Base-by-base conservation (phyloP, 78 protist species). In the Dictyostelium capitatum region DNA sequence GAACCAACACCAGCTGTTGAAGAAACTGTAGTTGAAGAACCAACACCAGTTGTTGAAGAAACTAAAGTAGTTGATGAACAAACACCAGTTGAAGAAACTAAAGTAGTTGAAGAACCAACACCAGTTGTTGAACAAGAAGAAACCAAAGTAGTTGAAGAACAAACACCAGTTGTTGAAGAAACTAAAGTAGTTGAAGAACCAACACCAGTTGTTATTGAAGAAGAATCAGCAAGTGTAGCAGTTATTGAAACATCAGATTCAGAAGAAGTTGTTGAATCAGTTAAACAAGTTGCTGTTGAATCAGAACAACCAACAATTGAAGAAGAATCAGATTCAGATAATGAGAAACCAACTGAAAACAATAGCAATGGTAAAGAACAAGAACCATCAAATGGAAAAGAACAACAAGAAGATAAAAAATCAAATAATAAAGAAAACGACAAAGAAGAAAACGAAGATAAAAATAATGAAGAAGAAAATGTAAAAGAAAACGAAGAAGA, bases 221-320 rank as follows among this genome's bases (percentile, higher is more conserved):
- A 65, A 50, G 78, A 65, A 12, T 6, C 7, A 67, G 23, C 32
- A 14, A 57, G 7, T 65, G 89, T 65, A 12, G 78, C 23, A 32
- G 89, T 15, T 43, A 62, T 47, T 11, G 89, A 59, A 30, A 37
- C 62, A 81, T 25, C 84, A 79, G 28, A 69, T 43, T 17, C 59
- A 12, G 84, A 46, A 46, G 80, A 73, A 56, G 17, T 46, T 30
- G 47, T 17, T 5, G 64, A 47, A 62, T 51, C 74, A 37, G 20
- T 9, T 9, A 14, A 20, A 54, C 51, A 20, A 79, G n/a, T 32
- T 43, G 57, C n/a, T 25, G 57, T n/a, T 43, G 20, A 47, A 73
- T 15, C 79, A 43, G 74, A 72, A 47, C 57, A 83, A 56, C 91
- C 81, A 69, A 67, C 28, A 57, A 43, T 81, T 30, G 89, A 81